Percentiles rank a stretch among this genome's conserved stretches.
These are phyloP conservation scores for Forsythia suspensa DNA, from an alignment of 257 asterid species.

Conservation along the genomic window DNA sequence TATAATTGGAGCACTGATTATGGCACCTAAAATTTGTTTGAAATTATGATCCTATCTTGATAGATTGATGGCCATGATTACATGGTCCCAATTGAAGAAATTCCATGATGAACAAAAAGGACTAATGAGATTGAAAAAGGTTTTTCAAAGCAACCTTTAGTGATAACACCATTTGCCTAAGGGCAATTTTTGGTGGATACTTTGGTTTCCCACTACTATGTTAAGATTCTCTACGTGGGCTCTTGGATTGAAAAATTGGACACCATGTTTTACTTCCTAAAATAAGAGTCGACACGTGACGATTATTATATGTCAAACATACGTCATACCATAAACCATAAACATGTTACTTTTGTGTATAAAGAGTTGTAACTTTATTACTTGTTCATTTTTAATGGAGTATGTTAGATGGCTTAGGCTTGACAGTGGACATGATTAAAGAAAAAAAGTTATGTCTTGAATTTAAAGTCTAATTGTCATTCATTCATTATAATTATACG, in stretches of 20 bases:
- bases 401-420: background rate
- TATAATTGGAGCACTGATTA: slow-evolving; percentile 5
- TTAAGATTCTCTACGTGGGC: slow-evolving; percentile 23
- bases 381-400: background rate
- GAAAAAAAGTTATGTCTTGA: background rate
- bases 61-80: slow-evolving; percentile 14
- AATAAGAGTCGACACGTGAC: background rate
- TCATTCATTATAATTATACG: too few species aligned
- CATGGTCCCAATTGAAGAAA: slow-evolving; percentile 15
- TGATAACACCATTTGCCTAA: slow-evolving; percentile 18
- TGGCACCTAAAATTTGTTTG: background rate
- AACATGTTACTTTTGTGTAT: too few species aligned
- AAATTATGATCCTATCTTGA: slow-evolving; percentile 1
- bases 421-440: background rate
- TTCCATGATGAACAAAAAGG: slow-evolving; percentile 14
- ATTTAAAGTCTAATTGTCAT: too few species aligned
- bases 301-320: background rate
- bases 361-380: background rate
- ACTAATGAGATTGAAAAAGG: slow-evolving; percentile 17
- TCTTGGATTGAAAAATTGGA: background rate
- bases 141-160: background rate
- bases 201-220: background rate
- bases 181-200: background rate
- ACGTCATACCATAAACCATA: background rate
- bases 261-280: background rate